Evolutionary conservation across 2,329 filamentous ascomycete species (phyloP).

Genomic region (Trematosphaeria pertusa): DNA sequence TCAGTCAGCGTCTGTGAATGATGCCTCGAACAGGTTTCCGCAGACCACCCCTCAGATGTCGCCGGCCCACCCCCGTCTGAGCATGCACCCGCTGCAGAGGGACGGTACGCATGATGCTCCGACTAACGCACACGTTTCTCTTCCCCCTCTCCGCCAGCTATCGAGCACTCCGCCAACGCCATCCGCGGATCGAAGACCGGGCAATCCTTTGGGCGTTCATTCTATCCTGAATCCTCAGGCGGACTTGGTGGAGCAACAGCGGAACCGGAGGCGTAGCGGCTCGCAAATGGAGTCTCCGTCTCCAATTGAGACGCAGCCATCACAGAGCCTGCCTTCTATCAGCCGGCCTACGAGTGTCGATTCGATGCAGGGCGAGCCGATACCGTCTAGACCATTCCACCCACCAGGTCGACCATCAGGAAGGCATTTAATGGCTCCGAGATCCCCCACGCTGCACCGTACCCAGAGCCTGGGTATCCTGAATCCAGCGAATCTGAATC

Average conservation of each 20-base stretch:
- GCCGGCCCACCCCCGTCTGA: conserved; percentile 29
- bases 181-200: conserved; percentile 34
- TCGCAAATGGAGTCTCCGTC: conserved; percentile 54
- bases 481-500: conserved; percentile 51
- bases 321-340: conserved; percentile 41
- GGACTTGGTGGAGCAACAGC: conserved; percentile 41
- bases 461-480: conserved; percentile 58
- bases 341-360: conserved; percentile 45
- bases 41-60: conserved; percentile 39
- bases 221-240: conserved; percentile 56
- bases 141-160: conserved; percentile 44
- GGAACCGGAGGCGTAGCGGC: conserved; percentile 49
- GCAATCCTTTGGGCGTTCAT: conserved; percentile 51
- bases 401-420: conserved; percentile 34
- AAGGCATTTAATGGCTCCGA: conserved; percentile 64
- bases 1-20: conserved; percentile 22
- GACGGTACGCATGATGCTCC: conserved; percentile 27
- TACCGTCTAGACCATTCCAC: conserved; percentile 32
- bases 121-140: conserved; percentile 29
- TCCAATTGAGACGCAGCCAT: conserved; percentile 45
- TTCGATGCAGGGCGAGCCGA: conserved; percentile 34
- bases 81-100: conserved; percentile 36
- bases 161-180: conserved; percentile 45
- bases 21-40: conserved; percentile 15
- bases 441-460: conserved; percentile 61